Evolutionary conservation across 306 rosid species (phyloP), one percentile per base, ranked within the genome.

Genomic region (Medicago lupulina): DNA sequence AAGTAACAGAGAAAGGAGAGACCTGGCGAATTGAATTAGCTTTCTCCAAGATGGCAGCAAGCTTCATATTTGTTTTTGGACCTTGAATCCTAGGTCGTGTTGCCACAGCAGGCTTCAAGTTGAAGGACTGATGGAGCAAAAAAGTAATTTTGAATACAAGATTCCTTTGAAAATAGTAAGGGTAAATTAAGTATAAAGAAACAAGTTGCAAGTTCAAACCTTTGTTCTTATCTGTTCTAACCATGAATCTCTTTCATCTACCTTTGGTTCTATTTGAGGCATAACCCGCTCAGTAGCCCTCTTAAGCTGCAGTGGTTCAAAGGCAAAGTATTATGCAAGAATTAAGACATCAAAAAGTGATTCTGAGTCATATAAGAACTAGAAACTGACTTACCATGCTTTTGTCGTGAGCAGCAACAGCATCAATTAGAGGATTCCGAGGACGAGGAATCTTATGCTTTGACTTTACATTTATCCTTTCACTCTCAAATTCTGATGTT

Each of bases 21-120:
- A 89, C 99, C 99, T 92, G 99, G 76, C 98, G 99, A 82, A 96
- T 92, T 31, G 99, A 93, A 66, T 86, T 92, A 73, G 98, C 99
- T 85, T 86, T 96, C 87, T 90, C 98, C 85, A 96, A 88, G 79
- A 96, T 93, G 66, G 99, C 97, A 53, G 97, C 93, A 44, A 96
- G 91, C 83, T 84, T 92, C 91, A 92, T 85, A 82, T 92, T 89
- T 72, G 97, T 91, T 73, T 78, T 88, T 8, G 96, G 98, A 86
- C 93, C 99, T 67, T 83, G 97, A 75, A 88, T 57, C 75, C 85
- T 90, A 81, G 96, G 93, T 75, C 99, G 85, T 47, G 93, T 83
- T 17, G 65, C 73, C 16, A 47, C 71, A 34, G 98, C 89, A 28
- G 98, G 98, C 87, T 89, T 96, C 89, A 96, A 84, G 88, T 84